A percentile compares a stretch with the other conserved stretches of the same genome.
These are phyloP conservation scores for Senecio squalidus DNA, from an alignment of 140 eudicot species.

Conservation along the genomic window DNA sequence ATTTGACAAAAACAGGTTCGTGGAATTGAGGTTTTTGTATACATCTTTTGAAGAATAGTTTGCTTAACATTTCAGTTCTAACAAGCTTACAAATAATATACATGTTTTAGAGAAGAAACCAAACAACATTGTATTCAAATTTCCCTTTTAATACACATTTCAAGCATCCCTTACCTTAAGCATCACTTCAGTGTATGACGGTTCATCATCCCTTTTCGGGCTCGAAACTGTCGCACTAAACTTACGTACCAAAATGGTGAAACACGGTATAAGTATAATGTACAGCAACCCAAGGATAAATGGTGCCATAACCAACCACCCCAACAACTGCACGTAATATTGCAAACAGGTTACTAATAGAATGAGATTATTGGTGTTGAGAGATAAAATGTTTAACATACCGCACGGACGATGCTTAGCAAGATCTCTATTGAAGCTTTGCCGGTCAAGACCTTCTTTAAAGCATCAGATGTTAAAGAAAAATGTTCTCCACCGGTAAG, in stretches of 20 bases:
- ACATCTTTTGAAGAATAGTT: neutral
- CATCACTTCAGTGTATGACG: conserved; percentile 46
- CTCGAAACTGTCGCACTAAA: conserved; percentile 40
- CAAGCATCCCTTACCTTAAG: conserved; percentile 73
- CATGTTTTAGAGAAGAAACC: conserved; percentile 10
- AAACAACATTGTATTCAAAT: conserved; percentile 1
- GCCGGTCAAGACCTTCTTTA: conserved; percentile 85
- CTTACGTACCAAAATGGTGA: conserved; percentile 57
- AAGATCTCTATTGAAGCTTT: conserved; percentile 77
- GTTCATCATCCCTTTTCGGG: conserved; percentile 32
- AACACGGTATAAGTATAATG: conserved; percentile 63
- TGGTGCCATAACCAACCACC: conserved; percentile 86
- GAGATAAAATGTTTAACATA: conserved; percentile 29
- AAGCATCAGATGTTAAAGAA: conserved; percentile 81
- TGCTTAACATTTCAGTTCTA: neutral
- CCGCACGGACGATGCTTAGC: conserved; percentile 76
- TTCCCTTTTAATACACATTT: conserved; percentile 34
- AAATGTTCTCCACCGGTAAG: conserved; percentile 86
- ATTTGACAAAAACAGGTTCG: neutral
- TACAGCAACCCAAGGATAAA: conserved; percentile 54
- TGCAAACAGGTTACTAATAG: conserved; percentile 11
- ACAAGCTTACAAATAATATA: neutral
- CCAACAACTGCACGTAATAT: conserved; percentile 67
- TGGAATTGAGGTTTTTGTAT: too few relatives aligned
- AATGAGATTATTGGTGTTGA: neutral